A percentile compares a stretch with the other conserved stretches of the same genome.
Conservation (phyloP, 2,329 filamentous ascomycete species). For the Eutypa lata region DNA sequence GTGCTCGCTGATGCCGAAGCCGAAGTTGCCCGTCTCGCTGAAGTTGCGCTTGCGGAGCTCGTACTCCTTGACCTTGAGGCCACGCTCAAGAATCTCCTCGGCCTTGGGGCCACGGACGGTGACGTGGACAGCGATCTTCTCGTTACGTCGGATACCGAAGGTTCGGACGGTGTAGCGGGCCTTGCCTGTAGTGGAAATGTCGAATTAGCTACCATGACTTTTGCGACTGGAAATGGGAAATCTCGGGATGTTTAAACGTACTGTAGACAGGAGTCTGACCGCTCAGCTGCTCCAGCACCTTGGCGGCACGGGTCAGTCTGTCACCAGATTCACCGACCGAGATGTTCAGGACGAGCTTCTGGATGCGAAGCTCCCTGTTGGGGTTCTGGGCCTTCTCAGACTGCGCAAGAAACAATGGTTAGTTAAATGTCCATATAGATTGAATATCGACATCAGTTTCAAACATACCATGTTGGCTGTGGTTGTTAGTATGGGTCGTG, state of each 20-base stretch:
- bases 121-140: slow-evolving; percentile 99
- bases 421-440: slow-evolving; percentile 7
- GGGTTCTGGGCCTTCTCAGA: slow-evolving; percentile 92
- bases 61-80: slow-evolving; percentile 99
- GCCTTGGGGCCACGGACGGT: slow-evolving; percentile 98
- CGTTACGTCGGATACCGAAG: slow-evolving; percentile 99
- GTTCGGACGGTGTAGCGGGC: slow-evolving; percentile 99
- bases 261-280: slow-evolving; percentile 99
- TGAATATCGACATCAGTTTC: not conserved
- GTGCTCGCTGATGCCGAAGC: slow-evolving; percentile 99
- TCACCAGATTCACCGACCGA: slow-evolving; percentile 99
- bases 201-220: slow-evolving; percentile 12
- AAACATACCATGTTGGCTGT: slow-evolving; percentile 37
- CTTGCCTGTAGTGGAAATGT: slow-evolving; percentile 66
- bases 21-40: slow-evolving; percentile 99
- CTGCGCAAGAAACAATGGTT: slow-evolving; percentile 37
- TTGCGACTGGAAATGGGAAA: slow-evolving; percentile 2
- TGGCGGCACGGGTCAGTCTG: slow-evolving; percentile 98
- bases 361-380: slow-evolving; percentile 94
- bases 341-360: slow-evolving; percentile 73
- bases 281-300: slow-evolving; percentile 98
- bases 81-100: slow-evolving; percentile 99
- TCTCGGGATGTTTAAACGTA: slow-evolving; percentile 45
- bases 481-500: slow-evolving; percentile 23
- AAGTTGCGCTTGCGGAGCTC: slow-evolving; percentile 99